These are phyloP conservation scores for Peniophora sp. DNA, from an alignment of 1,284 basidiomycete species.

Conservation along the genomic window DNA sequence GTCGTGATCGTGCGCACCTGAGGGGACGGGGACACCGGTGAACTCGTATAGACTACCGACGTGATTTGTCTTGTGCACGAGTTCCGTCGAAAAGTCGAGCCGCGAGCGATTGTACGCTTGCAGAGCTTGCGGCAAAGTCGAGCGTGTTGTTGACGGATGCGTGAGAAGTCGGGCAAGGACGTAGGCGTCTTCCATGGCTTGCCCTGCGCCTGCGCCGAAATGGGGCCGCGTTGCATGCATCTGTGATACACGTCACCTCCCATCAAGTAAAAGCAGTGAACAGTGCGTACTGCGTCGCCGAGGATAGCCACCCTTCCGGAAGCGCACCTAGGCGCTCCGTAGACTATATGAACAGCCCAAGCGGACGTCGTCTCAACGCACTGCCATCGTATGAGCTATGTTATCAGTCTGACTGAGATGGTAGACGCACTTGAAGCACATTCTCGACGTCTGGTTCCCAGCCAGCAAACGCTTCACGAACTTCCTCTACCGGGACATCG, in stretches of 20 bases:
- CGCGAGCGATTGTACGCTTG: neutral
- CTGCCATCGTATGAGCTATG: neutral
- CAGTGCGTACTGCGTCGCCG: neutral
- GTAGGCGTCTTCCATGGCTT: conserved; percentile 31
- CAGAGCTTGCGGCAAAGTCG: neutral
- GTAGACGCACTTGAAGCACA: conserved; percentile 31
- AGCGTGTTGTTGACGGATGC: conserved; percentile 32
- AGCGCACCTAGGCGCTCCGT: neutral
- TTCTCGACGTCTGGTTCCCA: conserved; percentile 42
- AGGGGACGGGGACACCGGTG: neutral
- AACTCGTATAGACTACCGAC: neutral
- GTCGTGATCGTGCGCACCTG: neutral
- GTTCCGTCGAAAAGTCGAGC: neutral
- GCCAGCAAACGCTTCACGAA: conserved; percentile 25
- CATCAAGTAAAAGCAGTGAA: neutral
- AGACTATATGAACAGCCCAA: neutral
- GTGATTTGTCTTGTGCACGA: neutral
- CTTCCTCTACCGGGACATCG: conserved; percentile 25
- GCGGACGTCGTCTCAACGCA: neutral
- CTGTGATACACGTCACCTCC: neutral
- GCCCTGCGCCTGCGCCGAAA: neutral
- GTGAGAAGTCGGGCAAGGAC: conserved; percentile 40
- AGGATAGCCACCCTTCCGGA: neutral
- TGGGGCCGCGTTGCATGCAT: neutral
- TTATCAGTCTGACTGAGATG: neutral